Evolutionary conservation across 1,139 yeast genomes (phyloP).

Genomic region (Suhomyces bokatorum): DNA sequence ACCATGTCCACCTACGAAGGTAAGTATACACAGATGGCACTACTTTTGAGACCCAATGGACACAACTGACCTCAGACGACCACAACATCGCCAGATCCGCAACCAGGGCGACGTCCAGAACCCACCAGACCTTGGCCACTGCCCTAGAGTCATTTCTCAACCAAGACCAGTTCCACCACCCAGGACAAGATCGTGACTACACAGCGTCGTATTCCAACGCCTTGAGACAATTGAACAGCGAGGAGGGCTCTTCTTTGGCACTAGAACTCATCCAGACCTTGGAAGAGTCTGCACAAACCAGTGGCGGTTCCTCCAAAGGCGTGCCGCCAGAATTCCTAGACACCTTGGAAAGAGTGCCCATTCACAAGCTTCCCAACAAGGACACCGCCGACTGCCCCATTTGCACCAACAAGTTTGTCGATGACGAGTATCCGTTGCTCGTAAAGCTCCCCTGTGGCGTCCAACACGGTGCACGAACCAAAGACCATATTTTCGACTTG

Average conservation of each 20-base stretch:
- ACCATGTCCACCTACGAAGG: conserved; percentile 36
- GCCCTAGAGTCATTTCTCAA: conserved; percentile 39
- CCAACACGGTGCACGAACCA: conserved; percentile 22
- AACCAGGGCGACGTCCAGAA: conserved; percentile 12
- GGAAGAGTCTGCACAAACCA: conserved; percentile 15
- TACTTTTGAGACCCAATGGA: background rate
- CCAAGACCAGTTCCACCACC: conserved; percentile 9
- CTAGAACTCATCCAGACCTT: conserved; percentile 29
- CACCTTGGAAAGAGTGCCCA: conserved; percentile 67
- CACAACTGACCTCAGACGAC: conserved; percentile 34
- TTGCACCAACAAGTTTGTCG: conserved; percentile 71
- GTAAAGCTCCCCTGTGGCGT: conserved; percentile 76
- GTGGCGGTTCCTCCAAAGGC: conserved; percentile 39
- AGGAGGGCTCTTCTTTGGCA: conserved; percentile 36
- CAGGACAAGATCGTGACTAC: background rate
- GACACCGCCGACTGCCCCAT: conserved; percentile 74
- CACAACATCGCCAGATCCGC: conserved; percentile 28
- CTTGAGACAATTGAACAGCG: conserved; percentile 30
- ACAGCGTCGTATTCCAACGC: conserved; percentile 33
- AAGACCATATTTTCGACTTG: conserved; percentile 74
- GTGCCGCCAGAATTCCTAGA: conserved; percentile 73
- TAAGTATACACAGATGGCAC: conserved; percentile 23
- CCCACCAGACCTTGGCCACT: conserved; percentile 36
- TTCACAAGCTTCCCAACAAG: conserved; percentile 46
- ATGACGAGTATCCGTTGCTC: conserved; percentile 77